A percentile compares a stretch with the other conserved stretches of the same genome.
Evolutionary conservation across 352 stramenopile genomes (phyloP).

Genomic region (Chloridella minuta): DNA sequence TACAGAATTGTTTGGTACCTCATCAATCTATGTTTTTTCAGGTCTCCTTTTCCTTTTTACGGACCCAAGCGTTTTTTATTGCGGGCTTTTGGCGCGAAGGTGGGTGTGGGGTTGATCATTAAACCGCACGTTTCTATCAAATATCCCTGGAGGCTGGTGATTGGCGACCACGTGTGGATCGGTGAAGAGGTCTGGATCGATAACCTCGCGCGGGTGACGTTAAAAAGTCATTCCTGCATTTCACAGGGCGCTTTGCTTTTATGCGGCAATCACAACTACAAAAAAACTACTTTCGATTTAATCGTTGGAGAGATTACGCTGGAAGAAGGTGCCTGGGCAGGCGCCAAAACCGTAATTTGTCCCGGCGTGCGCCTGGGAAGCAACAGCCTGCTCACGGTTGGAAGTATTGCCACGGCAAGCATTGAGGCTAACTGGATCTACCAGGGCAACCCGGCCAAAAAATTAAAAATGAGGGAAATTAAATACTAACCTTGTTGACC

Average conservation of each 20-base stretch:
- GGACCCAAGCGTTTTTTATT: neutral
- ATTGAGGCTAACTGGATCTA: neutral
- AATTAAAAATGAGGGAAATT: neutral
- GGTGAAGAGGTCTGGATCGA: neutral
- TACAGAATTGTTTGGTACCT: neutral
- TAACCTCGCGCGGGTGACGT: neutral
- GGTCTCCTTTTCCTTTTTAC: neutral
- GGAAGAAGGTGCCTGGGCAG: neutral
- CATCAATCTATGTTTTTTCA: neutral
- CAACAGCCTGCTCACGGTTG: neutral
- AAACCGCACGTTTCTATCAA: neutral
- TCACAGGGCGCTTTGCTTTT: neutral
- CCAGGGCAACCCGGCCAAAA: neutral
- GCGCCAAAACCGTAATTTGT: neutral
- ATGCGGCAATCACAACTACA: neutral
- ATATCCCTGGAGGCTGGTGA: neutral
- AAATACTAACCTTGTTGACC: neutral
- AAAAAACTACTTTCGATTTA: neutral
- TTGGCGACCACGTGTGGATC: neutral
- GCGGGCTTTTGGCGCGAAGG: neutral
- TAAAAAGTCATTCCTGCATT: constrained; percentile 1
- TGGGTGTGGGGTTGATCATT: neutral
- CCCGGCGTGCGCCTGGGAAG: neutral
- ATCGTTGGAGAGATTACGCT: neutral
- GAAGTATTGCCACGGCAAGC: neutral